phyloP scores from a whole-genome alignment of 768 basidiomycete species.

The Suillus spraguei region DNA sequence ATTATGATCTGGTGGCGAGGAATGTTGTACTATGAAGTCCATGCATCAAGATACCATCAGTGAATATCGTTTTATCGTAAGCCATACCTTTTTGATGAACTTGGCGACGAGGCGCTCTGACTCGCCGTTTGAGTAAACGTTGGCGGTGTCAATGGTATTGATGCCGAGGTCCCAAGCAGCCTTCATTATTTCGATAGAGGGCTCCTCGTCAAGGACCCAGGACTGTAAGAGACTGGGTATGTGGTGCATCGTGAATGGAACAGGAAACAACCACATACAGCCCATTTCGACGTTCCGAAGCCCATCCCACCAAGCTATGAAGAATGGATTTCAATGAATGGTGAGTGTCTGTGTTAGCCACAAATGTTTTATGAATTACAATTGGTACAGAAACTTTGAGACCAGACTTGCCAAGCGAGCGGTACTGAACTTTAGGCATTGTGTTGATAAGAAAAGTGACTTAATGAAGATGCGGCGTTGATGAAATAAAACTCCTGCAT shows the following conservation, averaged over 20 bases:
- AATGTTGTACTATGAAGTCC: constrained; percentile 27
- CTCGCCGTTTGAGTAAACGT: constrained; percentile 38
- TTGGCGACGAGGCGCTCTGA: constrained; percentile 41
- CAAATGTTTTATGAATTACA: constrained; percentile 16
- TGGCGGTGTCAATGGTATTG: constrained; percentile 44
- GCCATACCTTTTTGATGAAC: constrained; percentile 37
- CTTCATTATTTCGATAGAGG: constrained; percentile 37
- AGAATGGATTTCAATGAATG: background rate
- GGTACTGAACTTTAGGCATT: constrained; percentile 29
- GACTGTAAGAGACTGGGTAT: constrained; percentile 8
- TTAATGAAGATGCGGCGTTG: background rate
- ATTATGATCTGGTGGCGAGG: constrained; percentile 36
- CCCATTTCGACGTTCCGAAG: constrained; percentile 30
- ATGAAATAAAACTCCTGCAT: background rate
- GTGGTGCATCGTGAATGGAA: background rate
- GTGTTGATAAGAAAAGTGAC: constrained; percentile 12
- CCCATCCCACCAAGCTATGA: constrained; percentile 31
- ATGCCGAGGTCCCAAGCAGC: constrained; percentile 43
- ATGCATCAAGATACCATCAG: background rate
- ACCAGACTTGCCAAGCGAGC: constrained; percentile 34
- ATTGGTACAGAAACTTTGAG: constrained; percentile 38
- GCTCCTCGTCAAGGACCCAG: constrained; percentile 31
- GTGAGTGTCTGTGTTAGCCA: background rate
- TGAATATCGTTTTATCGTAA: background rate
- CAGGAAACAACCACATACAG: constrained; percentile 17